Evolutionary conservation across 2,329 filamentous ascomycete genomes (phyloP).

Genomic region (Emergomyces pasteurianus): DNA sequence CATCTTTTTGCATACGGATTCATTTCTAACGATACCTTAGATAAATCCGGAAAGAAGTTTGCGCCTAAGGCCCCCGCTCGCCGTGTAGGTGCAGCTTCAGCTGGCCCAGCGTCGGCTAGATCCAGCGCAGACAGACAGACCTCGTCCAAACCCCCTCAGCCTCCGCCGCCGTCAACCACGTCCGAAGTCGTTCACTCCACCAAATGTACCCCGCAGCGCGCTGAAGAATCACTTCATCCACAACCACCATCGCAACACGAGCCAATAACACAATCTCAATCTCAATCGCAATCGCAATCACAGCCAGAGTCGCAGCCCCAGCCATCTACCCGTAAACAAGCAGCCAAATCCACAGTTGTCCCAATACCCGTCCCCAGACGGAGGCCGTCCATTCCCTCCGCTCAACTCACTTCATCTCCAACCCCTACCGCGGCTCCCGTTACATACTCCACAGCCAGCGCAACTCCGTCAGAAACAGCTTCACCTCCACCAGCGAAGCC

Average conservation of each 20-base stretch:
- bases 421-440: constrained; percentile 2
- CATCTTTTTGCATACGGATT: neutral
- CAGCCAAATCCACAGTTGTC: constrained; percentile 12
- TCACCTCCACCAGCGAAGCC: neutral
- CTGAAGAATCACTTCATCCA: neutral
- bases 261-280: neutral
- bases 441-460: constrained; percentile 4
- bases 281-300: no score
- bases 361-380: constrained; percentile 20
- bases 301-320: constrained; percentile 1
- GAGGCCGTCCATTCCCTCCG: constrained; percentile 14
- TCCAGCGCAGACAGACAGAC: no score
- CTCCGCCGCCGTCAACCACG: constrained; percentile 12
- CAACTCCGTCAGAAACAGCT: neutral
- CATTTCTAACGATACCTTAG: constrained; percentile 16
- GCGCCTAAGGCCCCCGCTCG: constrained; percentile 50
- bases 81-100: no score
- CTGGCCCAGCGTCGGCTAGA: no score
- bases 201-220: neutral
- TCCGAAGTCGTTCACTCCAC: neutral
- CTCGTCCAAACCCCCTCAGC: constrained; percentile 12
- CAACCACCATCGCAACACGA: neutral
- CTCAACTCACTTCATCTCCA: constrained; percentile 4
- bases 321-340: neutral
- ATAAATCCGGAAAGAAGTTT: constrained; percentile 65